These are phyloP conservation scores for Pseudogymnoascus sp. DNA, from an alignment of 2,329 filamentous ascomycete species.

Conservation along the genomic window DNA sequence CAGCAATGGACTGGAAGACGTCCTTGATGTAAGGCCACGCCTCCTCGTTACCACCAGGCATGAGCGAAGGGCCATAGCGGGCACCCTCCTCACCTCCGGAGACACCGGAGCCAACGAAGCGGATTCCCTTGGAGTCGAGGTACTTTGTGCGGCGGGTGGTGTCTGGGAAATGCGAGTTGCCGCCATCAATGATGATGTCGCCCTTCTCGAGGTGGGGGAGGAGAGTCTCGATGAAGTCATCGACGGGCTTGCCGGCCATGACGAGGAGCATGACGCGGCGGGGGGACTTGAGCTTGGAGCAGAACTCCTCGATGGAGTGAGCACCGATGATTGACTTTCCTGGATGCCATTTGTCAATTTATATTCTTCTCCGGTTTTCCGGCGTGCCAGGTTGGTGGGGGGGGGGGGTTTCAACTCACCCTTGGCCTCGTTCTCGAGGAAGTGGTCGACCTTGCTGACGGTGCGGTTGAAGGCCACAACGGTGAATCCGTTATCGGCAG, in stretches of 20 bases:
- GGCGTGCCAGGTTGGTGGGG: not conserved
- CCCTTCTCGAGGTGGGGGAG: conserved; percentile 73
- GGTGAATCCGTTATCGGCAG: conserved; percentile 87
- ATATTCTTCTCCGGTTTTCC: conserved; percentile 28
- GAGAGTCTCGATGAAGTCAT: conserved; percentile 96
- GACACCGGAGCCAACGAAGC: conserved; percentile 94
- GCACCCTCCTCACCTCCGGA: conserved; percentile 99
- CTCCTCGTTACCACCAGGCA: conserved; percentile 98
- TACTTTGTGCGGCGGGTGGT: conserved; percentile 95
- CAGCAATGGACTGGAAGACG: conserved; percentile 94
- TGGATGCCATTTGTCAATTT: conserved; percentile 28
- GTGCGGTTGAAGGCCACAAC: conserved; percentile 98
- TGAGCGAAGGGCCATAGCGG: conserved; percentile 91
- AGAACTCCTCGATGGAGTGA: conserved; percentile 88
- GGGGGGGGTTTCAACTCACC: conserved; percentile 34
- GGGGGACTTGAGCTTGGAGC: conserved; percentile 92
- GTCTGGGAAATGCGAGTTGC: conserved; percentile 98
- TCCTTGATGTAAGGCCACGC: conserved; percentile 99
- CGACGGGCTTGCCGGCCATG: conserved; percentile 95
- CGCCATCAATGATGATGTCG: conserved; percentile 99
- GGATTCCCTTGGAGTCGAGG: conserved; percentile 76
- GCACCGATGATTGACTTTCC: conserved; percentile 93
- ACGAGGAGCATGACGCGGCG: conserved; percentile 97
- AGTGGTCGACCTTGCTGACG: conserved; percentile 93
- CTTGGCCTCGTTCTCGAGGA: conserved; percentile 85